phyloP scores from a whole-genome alignment of 805 yeast species.

The Ogataea nonfermentans region DNA sequence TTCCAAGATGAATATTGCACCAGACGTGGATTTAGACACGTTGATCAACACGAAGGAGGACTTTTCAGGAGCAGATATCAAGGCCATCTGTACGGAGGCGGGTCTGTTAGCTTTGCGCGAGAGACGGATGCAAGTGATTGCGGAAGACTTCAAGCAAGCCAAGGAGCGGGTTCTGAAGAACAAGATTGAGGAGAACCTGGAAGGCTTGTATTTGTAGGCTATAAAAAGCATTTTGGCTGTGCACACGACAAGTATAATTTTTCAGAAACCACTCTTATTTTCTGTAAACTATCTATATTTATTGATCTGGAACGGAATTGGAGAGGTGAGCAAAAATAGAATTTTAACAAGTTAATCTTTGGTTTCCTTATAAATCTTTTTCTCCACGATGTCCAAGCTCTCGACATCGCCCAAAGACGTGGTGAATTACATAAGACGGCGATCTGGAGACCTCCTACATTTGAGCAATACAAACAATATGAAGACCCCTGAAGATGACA shows the following conservation, averaged over 20 bases:
- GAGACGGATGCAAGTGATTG: slow-evolving; percentile 96
- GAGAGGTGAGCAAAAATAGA: too few relatives aligned
- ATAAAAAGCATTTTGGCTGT: not conserved
- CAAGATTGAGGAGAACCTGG: slow-evolving; percentile 93
- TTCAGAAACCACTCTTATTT: not conserved
- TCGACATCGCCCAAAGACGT: slow-evolving; percentile 24
- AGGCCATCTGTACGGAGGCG: slow-evolving; percentile 97
- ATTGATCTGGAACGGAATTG: slow-evolving; percentile 1
- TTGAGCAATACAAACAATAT: slow-evolving; percentile 6
- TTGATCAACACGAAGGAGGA: slow-evolving; percentile 90
- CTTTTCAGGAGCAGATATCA: slow-evolving; percentile 94
- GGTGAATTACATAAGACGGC: slow-evolving; percentile 23
- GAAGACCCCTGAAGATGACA: slow-evolving; percentile 1
- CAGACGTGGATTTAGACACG: slow-evolving; percentile 86
- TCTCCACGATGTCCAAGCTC: slow-evolving; percentile 6
- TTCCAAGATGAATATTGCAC: slow-evolving; percentile 84
- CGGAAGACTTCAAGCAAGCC: slow-evolving; percentile 89
- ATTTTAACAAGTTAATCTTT: too few relatives aligned
- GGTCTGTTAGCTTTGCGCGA: slow-evolving; percentile 94
- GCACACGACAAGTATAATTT: slow-evolving; percentile 8
- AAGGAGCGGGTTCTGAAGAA: slow-evolving; percentile 94
- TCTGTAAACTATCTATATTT: not conserved
- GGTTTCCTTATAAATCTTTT: not conserved
- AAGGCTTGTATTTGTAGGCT: slow-evolving; percentile 71
- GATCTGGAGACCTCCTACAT: slow-evolving; percentile 24